These are phyloP conservation scores for Fraxinus quadrangulata DNA, from an alignment of 257 asterid species.

Conservation along the genomic window DNA sequence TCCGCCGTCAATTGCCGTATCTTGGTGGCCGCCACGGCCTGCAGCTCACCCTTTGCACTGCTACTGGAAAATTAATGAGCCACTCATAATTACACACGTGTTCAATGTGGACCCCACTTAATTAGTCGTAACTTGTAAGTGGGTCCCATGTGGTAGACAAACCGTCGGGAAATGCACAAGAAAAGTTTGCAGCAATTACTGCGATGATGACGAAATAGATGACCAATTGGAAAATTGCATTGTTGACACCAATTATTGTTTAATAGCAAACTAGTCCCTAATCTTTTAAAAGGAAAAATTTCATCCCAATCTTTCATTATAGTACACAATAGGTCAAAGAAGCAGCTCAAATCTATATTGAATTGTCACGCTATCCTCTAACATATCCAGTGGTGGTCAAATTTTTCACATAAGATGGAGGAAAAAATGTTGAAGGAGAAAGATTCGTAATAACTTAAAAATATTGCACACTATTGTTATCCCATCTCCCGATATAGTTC, in stretches of 20 bases:
- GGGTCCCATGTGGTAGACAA: neutral
- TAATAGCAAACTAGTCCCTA: neutral
- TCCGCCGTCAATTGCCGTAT: constrained; percentile 70
- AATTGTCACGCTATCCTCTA: no score
- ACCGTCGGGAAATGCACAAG: neutral
- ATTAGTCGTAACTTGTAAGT: neutral
- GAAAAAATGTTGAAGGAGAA: no score
- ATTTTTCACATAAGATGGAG: no score
- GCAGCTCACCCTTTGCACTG: constrained; percentile 67
- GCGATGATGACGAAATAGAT: neutral
- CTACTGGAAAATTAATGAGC: constrained; percentile 8
- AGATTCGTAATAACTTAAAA: no score
- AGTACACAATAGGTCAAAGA: neutral
- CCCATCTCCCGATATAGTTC: no score
- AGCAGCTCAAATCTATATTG: no score
- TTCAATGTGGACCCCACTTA: constrained; percentile 13
- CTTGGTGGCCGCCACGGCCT: constrained; percentile 69
- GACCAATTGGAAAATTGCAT: neutral
- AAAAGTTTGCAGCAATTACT: constrained; percentile 13
- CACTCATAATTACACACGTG: neutral
- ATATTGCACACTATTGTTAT: no score
- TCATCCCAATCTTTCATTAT: neutral
- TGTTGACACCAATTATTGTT: neutral
- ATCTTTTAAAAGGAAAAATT: neutral
- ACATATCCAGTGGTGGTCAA: no score